Evolutionary conservation across 208 protist genomes (phyloP).

Genomic region (Leishmania tropica): DNA sequence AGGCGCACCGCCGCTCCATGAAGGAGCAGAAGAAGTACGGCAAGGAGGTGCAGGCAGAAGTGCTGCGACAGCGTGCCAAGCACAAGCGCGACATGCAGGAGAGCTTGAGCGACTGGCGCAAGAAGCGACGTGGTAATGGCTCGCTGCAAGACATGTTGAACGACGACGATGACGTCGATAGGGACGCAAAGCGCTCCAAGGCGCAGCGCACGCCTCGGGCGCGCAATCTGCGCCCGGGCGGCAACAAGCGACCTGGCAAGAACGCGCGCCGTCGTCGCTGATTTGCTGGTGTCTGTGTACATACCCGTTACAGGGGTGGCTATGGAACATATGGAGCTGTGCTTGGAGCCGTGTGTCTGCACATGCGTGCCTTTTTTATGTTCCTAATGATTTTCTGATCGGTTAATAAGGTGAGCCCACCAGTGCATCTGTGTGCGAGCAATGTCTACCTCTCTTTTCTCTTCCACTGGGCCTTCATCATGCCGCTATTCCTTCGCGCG

Average conservation of each 20-base stretch:
- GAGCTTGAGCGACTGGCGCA: slow-evolving; percentile 84
- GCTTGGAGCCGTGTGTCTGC: slow-evolving; percentile 1
- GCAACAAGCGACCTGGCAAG: slow-evolving; percentile 87
- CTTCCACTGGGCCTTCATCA: background rate
- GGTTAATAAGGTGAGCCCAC: slow-evolving; percentile 25
- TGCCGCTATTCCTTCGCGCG: background rate
- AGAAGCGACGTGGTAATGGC: slow-evolving; percentile 80
- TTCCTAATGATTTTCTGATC: slow-evolving; percentile 18
- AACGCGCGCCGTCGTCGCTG: slow-evolving; percentile 72
- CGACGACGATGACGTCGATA: slow-evolving; percentile 46
- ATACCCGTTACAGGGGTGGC: background rate
- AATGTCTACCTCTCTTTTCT: background rate
- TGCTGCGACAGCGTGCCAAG: slow-evolving; percentile 92
- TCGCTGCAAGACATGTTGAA: slow-evolving; percentile 70
- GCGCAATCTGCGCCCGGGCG: slow-evolving; percentile 65
- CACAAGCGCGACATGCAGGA: slow-evolving; percentile 93
- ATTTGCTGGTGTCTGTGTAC: slow-evolving; percentile 6
- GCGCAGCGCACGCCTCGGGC: slow-evolving; percentile 32
- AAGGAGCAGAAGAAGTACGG: slow-evolving; percentile 96
- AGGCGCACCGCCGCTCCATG: slow-evolving; percentile 86
- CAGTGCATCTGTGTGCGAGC: background rate
- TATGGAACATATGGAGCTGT: background rate
- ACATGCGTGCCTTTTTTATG: slow-evolving; percentile 2
- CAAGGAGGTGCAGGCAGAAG: slow-evolving; percentile 95
- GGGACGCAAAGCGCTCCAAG: slow-evolving; percentile 23